Base-by-base conservation (phyloP, 345 rosid genomes). In the Eucalyptus regnans region DNA sequence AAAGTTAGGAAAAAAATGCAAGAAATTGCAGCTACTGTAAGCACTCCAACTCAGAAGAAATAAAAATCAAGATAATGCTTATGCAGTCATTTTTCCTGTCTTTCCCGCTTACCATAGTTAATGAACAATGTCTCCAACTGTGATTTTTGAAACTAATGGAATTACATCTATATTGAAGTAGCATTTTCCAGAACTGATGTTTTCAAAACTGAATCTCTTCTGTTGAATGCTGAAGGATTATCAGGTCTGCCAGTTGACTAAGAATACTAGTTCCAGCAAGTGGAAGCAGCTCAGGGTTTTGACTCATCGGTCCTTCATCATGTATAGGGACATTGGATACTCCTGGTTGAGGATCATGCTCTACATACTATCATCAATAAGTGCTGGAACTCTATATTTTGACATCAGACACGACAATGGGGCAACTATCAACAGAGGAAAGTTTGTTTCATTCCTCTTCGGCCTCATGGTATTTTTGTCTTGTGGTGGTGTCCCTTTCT, bases 1-100 rank as follows among this genome's bases (percentile, higher is more conserved):
- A 15, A 15, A 89, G 23, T 90, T 89, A 89, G 88, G 86, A 89
- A 79, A 89, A 31, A 80, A 90, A 90, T 90, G 29, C 92, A 84
- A 79, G 86, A 87, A 88, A 54, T 88, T 6, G 27, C 89, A 11
- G 71, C 71, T 29, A 29, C 16, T 20, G 91, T 92, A 89, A 86
- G 54, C 31, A 86, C 43, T 31, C 80, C 80, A 31, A 31, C 80
- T 68, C 43, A 15, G 22, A 4, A 29, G 68, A 62, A 8, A 17
- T 31, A 8, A 31, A 68, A 68, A 68, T 60, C 14, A 5, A 60
- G n/a, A 60, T 31, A 20, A 68, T 68, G 41, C 23, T 31, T 16
- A 4, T 31, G 23, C 43, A 68, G 12, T 31, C 31, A 31, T 16
- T 68, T 52, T 68, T 68, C 43, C 3, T 31, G 8, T 48, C 56